Conservation (phyloP, 768 basidiomycete species). For the Amanita inopinata region DNA sequence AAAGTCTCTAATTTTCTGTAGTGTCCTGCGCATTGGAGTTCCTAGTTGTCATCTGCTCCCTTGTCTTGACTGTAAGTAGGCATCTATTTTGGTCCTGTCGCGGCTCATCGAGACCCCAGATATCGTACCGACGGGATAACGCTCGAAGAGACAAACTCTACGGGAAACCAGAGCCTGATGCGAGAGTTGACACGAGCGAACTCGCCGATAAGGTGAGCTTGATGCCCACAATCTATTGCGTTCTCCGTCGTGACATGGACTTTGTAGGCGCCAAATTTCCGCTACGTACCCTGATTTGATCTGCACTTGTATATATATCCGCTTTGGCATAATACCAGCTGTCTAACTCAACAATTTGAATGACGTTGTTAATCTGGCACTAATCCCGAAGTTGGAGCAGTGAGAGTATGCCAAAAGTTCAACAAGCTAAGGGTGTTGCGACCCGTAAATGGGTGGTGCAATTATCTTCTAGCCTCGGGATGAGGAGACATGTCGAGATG, state of each 20-base stretch:
- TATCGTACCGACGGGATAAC: slow-evolving; percentile 58
- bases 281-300: slow-evolving; percentile 25
- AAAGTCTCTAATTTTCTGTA: slow-evolving; percentile 10
- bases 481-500: no score
- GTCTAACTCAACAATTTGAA: slow-evolving; percentile 10
- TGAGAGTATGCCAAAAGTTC: no score
- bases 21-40: slow-evolving; percentile 45
- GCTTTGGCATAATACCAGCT: no score
- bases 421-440: no score
- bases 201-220: slow-evolving; percentile 53
- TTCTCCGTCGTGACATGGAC: not conserved
- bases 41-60: slow-evolving; percentile 42
- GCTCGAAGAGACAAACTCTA: slow-evolving; percentile 39
- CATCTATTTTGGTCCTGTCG: not conserved
- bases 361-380: not conserved
- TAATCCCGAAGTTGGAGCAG: no score
- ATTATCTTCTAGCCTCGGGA: no score
- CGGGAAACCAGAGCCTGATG: slow-evolving; percentile 37
- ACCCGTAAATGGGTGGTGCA: no score
- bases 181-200: slow-evolving; percentile 50
- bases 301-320: not conserved
- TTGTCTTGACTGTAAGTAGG: slow-evolving; percentile 38
- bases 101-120: slow-evolving; percentile 22
- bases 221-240: not conserved
- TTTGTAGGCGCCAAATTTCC: slow-evolving; percentile 48